These are phyloP conservation scores for Baorangia bicolor DNA, from an alignment of 768 basidiomycete genomes.

Conservation along the genomic window DNA sequence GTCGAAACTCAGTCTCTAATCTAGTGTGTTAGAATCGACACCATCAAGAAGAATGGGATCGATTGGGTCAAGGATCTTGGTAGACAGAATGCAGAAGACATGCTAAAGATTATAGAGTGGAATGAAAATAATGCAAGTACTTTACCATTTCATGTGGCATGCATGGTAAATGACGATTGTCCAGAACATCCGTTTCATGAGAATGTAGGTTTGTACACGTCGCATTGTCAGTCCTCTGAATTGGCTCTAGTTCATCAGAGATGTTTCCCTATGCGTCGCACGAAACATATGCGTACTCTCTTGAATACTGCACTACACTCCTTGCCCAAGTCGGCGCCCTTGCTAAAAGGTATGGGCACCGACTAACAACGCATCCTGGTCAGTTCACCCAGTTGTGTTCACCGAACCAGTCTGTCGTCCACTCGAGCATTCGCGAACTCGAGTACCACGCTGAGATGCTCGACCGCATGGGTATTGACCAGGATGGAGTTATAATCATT, in stretches of 20 bases:
- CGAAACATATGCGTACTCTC: constrained; percentile 71
- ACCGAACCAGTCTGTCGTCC: constrained; percentile 71
- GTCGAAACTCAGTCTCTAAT: background rate
- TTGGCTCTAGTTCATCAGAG: constrained; percentile 60
- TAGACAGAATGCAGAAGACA: constrained; percentile 68
- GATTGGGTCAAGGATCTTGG: constrained; percentile 84
- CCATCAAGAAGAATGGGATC: constrained; percentile 76
- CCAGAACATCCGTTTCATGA: constrained; percentile 79
- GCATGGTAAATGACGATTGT: background rate
- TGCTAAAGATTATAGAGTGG: constrained; percentile 80
- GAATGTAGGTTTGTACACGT: constrained; percentile 40
- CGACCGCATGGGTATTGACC: constrained; percentile 75
- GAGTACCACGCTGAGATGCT: constrained; percentile 88
- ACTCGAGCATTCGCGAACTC: constrained; percentile 76
- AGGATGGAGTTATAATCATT: constrained; percentile 87
- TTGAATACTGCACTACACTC: constrained; percentile 65
- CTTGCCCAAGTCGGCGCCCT: constrained; percentile 60
- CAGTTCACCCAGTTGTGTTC: constrained; percentile 84
- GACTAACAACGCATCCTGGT: constrained; percentile 86
- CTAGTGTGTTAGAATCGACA: constrained; percentile 53
- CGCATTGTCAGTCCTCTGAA: background rate
- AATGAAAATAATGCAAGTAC: constrained; percentile 74
- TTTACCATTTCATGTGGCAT: background rate
- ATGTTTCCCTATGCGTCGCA: constrained; percentile 95
- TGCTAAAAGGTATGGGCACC: constrained; percentile 68